A percentile compares a stretch with the other conserved stretches of the same genome.
Evolutionary conservation across 2,329 filamentous ascomycete species (phyloP).

Genomic region (Fusarium praegraminearum): DNA sequence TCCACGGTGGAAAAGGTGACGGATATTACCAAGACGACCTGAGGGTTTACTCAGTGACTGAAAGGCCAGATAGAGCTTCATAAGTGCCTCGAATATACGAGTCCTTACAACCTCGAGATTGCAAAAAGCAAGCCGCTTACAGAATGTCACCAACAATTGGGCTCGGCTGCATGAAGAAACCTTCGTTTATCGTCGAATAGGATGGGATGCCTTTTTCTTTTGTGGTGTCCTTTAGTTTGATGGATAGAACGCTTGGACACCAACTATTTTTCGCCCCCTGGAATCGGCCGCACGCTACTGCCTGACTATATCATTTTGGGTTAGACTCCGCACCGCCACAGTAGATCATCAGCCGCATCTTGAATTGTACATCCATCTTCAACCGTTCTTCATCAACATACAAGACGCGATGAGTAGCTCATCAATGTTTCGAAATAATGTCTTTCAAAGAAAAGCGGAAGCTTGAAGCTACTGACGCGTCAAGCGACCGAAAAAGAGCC

Average conservation of each 20-base stretch:
- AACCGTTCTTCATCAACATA: not conserved
- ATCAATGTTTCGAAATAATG: constrained; percentile 40
- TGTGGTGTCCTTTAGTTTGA: constrained; percentile 2
- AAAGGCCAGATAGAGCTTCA: not conserved
- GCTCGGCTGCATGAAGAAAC: not conserved
- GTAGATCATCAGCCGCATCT: constrained; percentile 28
- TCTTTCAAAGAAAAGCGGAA: constrained; percentile 47
- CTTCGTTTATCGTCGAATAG: constrained; percentile 8
- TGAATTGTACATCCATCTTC: not conserved
- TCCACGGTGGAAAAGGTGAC: not conserved
- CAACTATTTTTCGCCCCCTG: constrained; percentile 24
- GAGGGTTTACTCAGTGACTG: not conserved
- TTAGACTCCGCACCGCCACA: constrained; percentile 21
- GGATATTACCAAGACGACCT: not conserved
- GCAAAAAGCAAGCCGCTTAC: not conserved
- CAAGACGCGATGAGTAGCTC: constrained; percentile 24
- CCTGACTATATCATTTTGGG: not conserved
- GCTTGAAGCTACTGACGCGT: constrained; percentile 41
- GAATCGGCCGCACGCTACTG: constrained; percentile 13
- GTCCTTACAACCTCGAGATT: not conserved
- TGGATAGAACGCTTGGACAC: constrained; percentile 16
- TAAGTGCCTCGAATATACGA: not conserved
- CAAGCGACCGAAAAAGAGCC: constrained; percentile 27
- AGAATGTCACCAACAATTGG: not conserved
- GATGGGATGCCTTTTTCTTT: constrained; percentile 3